These are phyloP conservation scores for Tolypocladium tropicale DNA, from an alignment of 2,329 filamentous ascomycete species.

Conservation along the genomic window DNA sequence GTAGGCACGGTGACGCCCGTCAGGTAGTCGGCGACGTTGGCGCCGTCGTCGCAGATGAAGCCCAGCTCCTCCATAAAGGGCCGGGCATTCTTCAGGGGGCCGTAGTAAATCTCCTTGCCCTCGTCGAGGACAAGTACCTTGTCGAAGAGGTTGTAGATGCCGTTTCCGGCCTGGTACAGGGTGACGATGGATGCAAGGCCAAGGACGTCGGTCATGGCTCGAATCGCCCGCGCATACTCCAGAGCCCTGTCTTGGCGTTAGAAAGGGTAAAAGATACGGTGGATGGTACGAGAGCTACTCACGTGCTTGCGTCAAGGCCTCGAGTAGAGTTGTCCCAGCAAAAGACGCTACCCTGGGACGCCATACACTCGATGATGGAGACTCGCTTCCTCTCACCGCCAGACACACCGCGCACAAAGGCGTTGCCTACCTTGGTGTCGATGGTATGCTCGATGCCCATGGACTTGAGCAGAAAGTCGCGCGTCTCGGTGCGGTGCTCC, in stretches of 20 bases:
- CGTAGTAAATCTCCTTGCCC: slow-evolving; percentile 57
- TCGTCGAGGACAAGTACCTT: slow-evolving; percentile 59
- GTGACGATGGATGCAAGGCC: slow-evolving; percentile 52
- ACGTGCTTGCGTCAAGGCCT: slow-evolving; percentile 55
- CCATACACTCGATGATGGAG: slow-evolving; percentile 55
- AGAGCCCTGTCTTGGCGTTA: slow-evolving; percentile 30
- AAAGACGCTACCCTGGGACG: slow-evolving; percentile 46
- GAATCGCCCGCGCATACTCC: slow-evolving; percentile 49
- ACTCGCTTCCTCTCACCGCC: slow-evolving; percentile 62
- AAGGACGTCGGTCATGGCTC: slow-evolving; percentile 52
- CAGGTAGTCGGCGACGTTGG: slow-evolving; percentile 56
- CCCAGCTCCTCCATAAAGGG: slow-evolving; percentile 57
- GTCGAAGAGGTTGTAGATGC: slow-evolving; percentile 60
- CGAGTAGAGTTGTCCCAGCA: slow-evolving; percentile 61
- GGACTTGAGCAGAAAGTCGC: slow-evolving; percentile 45
- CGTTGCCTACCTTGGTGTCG: slow-evolving; percentile 59
- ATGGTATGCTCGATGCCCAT: slow-evolving; percentile 49
- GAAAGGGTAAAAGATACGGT: neutral
- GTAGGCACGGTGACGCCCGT: slow-evolving; percentile 57
- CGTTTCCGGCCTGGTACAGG: slow-evolving; percentile 60
- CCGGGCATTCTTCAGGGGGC: slow-evolving; percentile 44
- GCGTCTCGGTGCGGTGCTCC: slow-evolving; percentile 34
- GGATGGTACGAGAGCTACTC: slow-evolving; percentile 7
- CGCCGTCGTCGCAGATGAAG: slow-evolving; percentile 50
- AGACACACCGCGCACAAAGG: slow-evolving; percentile 54